Percentiles rank a stretch among this genome's conserved stretches.
Evolutionary conservation across 2,329 filamentous ascomycete genomes (phyloP).

Genomic region (Nemania bipapillata): DNA sequence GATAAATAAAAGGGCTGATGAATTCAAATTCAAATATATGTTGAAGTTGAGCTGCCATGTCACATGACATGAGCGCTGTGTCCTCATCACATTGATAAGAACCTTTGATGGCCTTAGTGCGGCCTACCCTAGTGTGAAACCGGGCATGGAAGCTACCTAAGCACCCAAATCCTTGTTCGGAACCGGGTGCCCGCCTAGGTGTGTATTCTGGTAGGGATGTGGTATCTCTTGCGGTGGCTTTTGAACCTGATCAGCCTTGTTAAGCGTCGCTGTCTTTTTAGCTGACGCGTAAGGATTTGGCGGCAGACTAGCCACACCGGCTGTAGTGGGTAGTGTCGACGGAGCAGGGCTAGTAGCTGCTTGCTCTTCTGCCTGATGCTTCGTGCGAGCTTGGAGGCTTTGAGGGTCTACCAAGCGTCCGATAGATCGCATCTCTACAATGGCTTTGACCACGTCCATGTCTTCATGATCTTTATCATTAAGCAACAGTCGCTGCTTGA

Average conservation of each 20-base stretch:
- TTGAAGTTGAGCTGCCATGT: constrained; percentile 14
- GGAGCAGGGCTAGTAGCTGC: constrained; percentile 30
- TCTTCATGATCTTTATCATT: constrained; percentile 77
- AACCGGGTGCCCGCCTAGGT: constrained; percentile 13
- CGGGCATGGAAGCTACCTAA: constrained; percentile 19
- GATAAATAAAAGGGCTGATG: not conserved
- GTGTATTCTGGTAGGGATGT: constrained; percentile 50
- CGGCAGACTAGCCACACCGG: constrained; percentile 48
- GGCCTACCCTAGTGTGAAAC: not conserved
- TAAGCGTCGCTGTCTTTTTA: constrained; percentile 30
- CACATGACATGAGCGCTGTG: constrained; percentile 28
- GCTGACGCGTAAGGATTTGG: constrained; percentile 52
- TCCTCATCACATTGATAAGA: constrained; percentile 47
- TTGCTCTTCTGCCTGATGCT: constrained; percentile 49
- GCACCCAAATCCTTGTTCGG: constrained; percentile 49
- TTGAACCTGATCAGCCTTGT: constrained; percentile 43
- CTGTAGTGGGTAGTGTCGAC: constrained; percentile 46
- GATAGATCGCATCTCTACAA: constrained; percentile 71
- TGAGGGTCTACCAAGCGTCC: constrained; percentile 60
- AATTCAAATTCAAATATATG: constrained; percentile 8
- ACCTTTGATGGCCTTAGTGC: not conserved
- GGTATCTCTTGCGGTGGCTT: constrained; percentile 54
- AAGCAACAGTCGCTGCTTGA: constrained; percentile 71
- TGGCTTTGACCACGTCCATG: constrained; percentile 71
- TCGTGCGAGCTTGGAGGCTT: constrained; percentile 46